Base-by-base conservation (phyloP, 345 rosid genomes). In the Heritiera fomes region DNA sequence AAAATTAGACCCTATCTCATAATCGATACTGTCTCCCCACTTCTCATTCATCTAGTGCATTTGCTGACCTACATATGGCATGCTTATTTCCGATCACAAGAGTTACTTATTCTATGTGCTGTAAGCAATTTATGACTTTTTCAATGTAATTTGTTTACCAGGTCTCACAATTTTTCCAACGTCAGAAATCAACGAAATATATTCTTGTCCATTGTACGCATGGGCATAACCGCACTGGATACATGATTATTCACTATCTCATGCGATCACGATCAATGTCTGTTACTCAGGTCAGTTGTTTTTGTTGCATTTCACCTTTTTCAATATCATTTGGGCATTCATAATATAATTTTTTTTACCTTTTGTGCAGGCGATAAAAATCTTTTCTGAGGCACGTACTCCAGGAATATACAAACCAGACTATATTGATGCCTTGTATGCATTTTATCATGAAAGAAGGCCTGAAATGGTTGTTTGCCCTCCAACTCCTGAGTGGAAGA, bases 161-260 rank as follows among this genome's bases (percentile, higher is more conserved):
- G 99, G 99, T 90, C 66, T 82, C 83, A 70, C 97, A 91, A 77
- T 96, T 96, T 77, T 75, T 92, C 41, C 56, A 56, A 75, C 92
- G 87, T 77, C 97, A 91, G 84, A 96, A 90, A 84, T 49, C 94
- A 20, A 97, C 92, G 88, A 91, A 90, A 85, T 87, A 83, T 81
- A 85, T 97, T 73, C 93, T 97, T 47, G 99, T 97, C 79, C 99
- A 97, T 82, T 97, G 99, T 83, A 97, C 99, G 3, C 99, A 97
- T 84, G 99, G 99, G 43, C 98, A 93, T 83, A 94, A 97, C 74
- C 97, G 99, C 46, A 97, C 99, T 15, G 98, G 99, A 77, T 97
- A 88, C 83, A 97, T 97, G 99, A 91, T 94, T 55, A 88, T 93
- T 28, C 98, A 97, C 82, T 94, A 90, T 86, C 92, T 97, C 58